Percentiles rank a stretch among this genome's conserved stretches.
phyloP scores from a whole-genome alignment of 176 grass and related monocot species.

The Urochloa ruziziensis region DNA sequence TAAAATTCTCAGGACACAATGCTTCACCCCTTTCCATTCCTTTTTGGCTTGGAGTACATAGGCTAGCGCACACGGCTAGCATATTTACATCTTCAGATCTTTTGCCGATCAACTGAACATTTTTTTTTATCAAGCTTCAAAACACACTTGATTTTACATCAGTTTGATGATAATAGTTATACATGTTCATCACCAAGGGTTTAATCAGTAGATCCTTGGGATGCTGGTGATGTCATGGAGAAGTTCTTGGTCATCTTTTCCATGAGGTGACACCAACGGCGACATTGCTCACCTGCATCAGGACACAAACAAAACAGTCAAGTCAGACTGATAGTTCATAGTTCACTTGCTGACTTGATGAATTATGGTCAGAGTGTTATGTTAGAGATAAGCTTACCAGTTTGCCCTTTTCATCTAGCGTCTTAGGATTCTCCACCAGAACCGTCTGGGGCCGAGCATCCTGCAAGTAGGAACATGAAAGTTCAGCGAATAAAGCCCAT shows the following conservation, averaged over 20 bases:
- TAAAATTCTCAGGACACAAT: slow-evolving; percentile 41
- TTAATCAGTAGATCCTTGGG: slow-evolving; percentile 38
- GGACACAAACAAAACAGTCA: slow-evolving; percentile 16
- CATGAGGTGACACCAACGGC: slow-evolving; percentile 52
- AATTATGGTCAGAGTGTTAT: not conserved
- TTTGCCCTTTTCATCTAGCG: slow-evolving; percentile 55
- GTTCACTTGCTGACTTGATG: not conserved
- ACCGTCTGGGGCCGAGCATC: slow-evolving; percentile 52
- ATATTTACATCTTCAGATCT: slow-evolving; percentile 54
- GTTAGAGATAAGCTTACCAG: slow-evolving; percentile 40
- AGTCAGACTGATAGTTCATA: not conserved
- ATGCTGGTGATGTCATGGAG: not conserved
- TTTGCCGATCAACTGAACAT: slow-evolving; percentile 32
- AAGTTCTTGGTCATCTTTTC: slow-evolving; percentile 49
- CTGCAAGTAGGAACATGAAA: slow-evolving; percentile 34
- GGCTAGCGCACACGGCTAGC: slow-evolving; percentile 34
- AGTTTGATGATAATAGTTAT: not conserved
- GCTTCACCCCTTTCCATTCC: slow-evolving; percentile 38
- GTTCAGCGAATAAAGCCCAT: slow-evolving; percentile 28
- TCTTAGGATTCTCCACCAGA: slow-evolving; percentile 61
- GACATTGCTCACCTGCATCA: slow-evolving; percentile 49
- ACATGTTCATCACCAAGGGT: slow-evolving; percentile 30
- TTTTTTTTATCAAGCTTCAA: slow-evolving; percentile 49
- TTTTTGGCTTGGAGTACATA: slow-evolving; percentile 45
- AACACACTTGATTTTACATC: slow-evolving; percentile 55